Base-by-base conservation (phyloP, 768 basidiomycete genomes). In the Lepiota venenata region DNA sequence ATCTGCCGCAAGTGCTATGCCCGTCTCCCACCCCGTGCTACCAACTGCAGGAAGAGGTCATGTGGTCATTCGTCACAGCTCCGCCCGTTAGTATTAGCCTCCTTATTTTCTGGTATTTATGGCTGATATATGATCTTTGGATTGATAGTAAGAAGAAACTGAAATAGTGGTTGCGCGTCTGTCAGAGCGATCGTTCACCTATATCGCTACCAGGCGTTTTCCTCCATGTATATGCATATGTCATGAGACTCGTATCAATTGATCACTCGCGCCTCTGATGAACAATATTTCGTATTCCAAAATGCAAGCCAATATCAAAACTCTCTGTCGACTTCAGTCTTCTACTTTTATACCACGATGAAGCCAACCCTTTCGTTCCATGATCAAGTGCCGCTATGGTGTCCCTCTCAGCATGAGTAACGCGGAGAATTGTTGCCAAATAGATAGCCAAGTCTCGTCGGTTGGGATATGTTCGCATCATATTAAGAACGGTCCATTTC, bases 1-100 rank as follows among this genome's bases (percentile, higher is more conserved):
- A 98, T 98, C 66, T 98, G 97, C 84, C 93, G 97, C 74, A 98
- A 98, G 75, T 98, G 97, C 80, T 98, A 98, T 73, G 97, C 97
- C 42, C 96, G 97, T 64, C 96, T 98, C 64, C 96, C 97, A 60
- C 96, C 95, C 50, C 93, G 97, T 71, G 97, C 97, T 36, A 98
- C 95, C 78, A 98, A 99, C 85, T 98, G 97, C 87, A 82, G 96
- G 71, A 96, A 96, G 80, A 83, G 93, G 61, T 81, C 84, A 56
- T 96, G 94, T 67, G 93, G 93, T 16, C 91, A 91, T 73, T 91
- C 88, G 44, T 87, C 85, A 58, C 91, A 92, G 65, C 91, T 95
- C 77, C 87, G 91, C 71, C 91, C 91, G 91, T 93, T 60, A 70
- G 90, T 85, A 14, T 52, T 29, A 21, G 2, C n/a, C 18, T 18